Conservation (phyloP, 192 early-diverging fungal genomes). For the Umbelopsis sp. region DNA sequence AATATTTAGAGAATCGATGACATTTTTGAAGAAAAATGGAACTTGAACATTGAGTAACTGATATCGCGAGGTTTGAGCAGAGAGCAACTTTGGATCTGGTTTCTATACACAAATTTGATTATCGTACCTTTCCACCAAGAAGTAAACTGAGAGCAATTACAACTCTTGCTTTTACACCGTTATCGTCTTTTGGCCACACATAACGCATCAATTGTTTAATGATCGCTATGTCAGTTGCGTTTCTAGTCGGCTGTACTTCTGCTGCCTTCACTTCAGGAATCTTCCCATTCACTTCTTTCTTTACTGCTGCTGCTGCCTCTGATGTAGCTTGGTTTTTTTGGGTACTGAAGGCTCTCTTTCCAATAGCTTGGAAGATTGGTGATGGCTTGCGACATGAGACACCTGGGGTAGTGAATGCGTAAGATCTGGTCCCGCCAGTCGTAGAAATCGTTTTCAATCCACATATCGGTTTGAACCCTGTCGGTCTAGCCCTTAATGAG, state of each 20-base stretch:
- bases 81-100: slow-evolving; percentile 27
- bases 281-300: neutral
- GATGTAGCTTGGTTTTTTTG: neutral
- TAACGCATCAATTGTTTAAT: slow-evolving; percentile 43
- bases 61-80: neutral
- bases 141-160: slow-evolving; percentile 82
- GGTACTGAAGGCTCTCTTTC: neutral
- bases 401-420: neutral
- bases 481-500: neutral
- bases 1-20: slow-evolving; percentile 84
- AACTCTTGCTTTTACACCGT: slow-evolving; percentile 83
- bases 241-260: neutral
- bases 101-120: neutral
- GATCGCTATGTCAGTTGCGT: slow-evolving; percentile 42
- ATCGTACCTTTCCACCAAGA: slow-evolving; percentile 68
- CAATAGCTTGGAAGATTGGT: neutral
- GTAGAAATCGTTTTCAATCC: neutral
- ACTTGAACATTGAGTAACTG: slow-evolving; percentile 89
- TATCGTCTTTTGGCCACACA: slow-evolving; percentile 91
- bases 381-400: neutral
- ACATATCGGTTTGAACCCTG: too few species aligned
- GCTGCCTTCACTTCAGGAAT: neutral
- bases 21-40: slow-evolving; percentile 93
- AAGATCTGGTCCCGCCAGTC: neutral
- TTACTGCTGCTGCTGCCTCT: neutral